Base-by-base conservation (phyloP, 495 filamentous ascomycete genomes). In the Penicillium egyptiacum region DNA sequence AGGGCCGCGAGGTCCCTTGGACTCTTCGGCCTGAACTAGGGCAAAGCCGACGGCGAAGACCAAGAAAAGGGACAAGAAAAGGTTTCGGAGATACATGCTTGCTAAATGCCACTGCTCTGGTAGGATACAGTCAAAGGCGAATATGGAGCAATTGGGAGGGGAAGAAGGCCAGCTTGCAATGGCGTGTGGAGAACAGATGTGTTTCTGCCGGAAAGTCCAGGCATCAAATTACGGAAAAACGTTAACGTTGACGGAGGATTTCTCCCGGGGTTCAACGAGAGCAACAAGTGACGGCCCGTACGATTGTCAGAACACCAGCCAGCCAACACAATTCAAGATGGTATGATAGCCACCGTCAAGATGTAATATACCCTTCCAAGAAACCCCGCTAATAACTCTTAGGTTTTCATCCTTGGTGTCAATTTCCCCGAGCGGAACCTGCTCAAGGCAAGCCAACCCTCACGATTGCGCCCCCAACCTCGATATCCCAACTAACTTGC, bases 361-460 rank as follows among this genome's bases (percentile, higher is more conserved):
- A 37, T 33, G 12, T 1, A 9, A 22, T 23, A 16, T 11, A 23
- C 6, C 0, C 5, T 17, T 40, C 4, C 23, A 43, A 17, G n/a
- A 3, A 22, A 51, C 5, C 0, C 8, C 16, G n/a, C 25, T 52
- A 45, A 42, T 30, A 16, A 17, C 26, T 26, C 35, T 41, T 23
- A 78, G 94, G 90, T 94, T 69, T 85, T 91, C 77, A 87, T 98
- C 59, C 82, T 93, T 58, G 88, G 89, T 62, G 77, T 87, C 71
- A 91, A 87, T 77, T 96, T 98, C 82, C 75, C 84, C 61, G 94
- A 97, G 75, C 70, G 76, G 57, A 86, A 85, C 66, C 81, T 96
- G 58, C 82, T 96, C 70, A 89, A 87, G 82, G 91, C 88, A 82
- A 73, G 70, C 63, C 62, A 50, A 59, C 49, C 39, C 60, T 31